Conservation (phyloP, 2,329 filamentous ascomycete genomes). For the Metarhizium sp. region DNA sequence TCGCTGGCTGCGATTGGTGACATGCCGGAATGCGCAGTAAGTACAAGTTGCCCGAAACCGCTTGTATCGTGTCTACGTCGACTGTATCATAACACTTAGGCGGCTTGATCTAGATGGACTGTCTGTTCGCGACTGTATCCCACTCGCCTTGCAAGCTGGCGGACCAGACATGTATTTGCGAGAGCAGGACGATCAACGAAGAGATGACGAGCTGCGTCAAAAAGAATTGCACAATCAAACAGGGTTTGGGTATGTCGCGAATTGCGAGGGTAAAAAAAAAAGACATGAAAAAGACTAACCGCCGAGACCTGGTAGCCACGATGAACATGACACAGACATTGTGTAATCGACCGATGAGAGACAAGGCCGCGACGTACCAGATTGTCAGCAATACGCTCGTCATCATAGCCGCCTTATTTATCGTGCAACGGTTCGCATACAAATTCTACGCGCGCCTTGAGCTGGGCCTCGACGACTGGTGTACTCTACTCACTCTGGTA, state of each 20-base stretch:
- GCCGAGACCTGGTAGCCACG: constrained; percentile 9
- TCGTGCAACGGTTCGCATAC: constrained; percentile 30
- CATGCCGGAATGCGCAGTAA: not conserved
- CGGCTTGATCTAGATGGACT: not conserved
- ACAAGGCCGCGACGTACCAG: constrained; percentile 26
- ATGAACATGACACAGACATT: constrained; percentile 15
- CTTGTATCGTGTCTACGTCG: not conserved
- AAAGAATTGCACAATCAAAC: not conserved
- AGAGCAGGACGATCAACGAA: not conserved
- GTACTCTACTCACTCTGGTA: constrained; percentile 19
- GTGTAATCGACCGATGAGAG: constrained; percentile 14
- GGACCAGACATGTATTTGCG: not conserved
- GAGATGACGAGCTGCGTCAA: not conserved
- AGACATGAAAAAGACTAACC: not conserved
- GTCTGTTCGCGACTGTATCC: not conserved
- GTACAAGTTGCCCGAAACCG: not conserved
- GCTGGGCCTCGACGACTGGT: constrained; percentile 30
- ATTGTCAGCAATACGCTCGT: constrained; percentile 18
- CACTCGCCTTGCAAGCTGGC: not conserved
- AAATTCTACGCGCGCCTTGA: constrained; percentile 23
- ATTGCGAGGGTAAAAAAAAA: not conserved
- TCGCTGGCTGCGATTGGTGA: not conserved
- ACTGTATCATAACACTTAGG: not conserved
- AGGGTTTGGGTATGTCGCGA: not conserved
- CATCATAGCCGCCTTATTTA: constrained; percentile 27